phyloP scores from a whole-genome alignment of 805 yeast genomes.

The Saccharomycopsis javanensis region DNA sequence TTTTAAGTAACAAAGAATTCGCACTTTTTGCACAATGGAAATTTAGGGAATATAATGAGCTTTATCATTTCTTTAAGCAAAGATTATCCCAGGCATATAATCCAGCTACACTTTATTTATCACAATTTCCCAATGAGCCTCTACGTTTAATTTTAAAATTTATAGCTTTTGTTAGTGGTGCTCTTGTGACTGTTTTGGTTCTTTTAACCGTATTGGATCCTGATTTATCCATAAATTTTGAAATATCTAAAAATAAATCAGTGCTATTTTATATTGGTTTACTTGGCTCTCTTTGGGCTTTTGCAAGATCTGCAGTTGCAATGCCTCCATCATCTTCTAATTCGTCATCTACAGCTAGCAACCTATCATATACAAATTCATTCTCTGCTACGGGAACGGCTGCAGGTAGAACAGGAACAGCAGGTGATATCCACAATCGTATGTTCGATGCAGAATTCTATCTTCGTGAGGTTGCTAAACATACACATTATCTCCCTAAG shows the following conservation, averaged over 20 bases:
- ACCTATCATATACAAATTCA: slow-evolving; percentile 25
- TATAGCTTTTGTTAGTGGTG: slow-evolving; percentile 70
- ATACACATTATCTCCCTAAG: slow-evolving; percentile 82
- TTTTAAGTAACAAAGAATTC: slow-evolving; percentile 75
- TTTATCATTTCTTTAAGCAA: slow-evolving; percentile 77
- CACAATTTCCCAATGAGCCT: slow-evolving; percentile 84
- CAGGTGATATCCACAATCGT: slow-evolving; percentile 20
- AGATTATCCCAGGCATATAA: slow-evolving; percentile 68
- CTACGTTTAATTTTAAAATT: slow-evolving; percentile 47
- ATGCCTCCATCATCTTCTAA: not conserved
- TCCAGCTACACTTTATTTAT: slow-evolving; percentile 73
- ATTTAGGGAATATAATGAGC: slow-evolving; percentile 85
- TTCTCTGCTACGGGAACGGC: slow-evolving; percentile 29
- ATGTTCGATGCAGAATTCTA: slow-evolving; percentile 93
- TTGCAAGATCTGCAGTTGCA: slow-evolving; percentile 49
- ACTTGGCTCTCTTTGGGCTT: slow-evolving; percentile 82
- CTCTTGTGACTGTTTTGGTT: slow-evolving; percentile 82
- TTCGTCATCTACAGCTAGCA: not conserved
- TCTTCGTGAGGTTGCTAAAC: slow-evolving; percentile 68
- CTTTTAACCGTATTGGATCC: slow-evolving; percentile 73
- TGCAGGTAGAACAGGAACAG: slow-evolving; percentile 26
- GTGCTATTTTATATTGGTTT: slow-evolving; percentile 82
- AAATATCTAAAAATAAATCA: slow-evolving; percentile 69
- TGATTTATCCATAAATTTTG: slow-evolving; percentile 83
- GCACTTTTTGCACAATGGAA: slow-evolving; percentile 95